Conservation (phyloP, 495 filamentous ascomycete genomes). For the Saxophila tyrrhenica region DNA sequence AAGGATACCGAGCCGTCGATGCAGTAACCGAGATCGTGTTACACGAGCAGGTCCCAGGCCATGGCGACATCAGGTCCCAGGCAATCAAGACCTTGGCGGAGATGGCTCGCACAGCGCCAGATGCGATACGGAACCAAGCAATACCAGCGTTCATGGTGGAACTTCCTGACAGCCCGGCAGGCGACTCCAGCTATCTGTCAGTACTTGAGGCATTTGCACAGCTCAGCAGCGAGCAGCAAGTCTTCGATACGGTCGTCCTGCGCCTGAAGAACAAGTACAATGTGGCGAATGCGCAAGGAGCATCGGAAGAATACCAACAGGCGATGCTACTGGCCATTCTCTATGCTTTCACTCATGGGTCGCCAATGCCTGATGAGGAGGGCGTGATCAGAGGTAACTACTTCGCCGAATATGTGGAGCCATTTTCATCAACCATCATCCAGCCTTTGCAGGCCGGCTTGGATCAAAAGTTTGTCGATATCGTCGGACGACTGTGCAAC, state of each 20-base stretch:
- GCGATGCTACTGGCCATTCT: constrained; percentile 54
- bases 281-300: constrained; percentile 41
- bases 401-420: constrained; percentile 49
- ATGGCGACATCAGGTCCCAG: constrained; percentile 48
- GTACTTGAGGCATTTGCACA: constrained; percentile 59
- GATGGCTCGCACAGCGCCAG: constrained; percentile 54
- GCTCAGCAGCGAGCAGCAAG: constrained; percentile 50
- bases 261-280: constrained; percentile 57
- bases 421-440: constrained; percentile 19
- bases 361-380: constrained; percentile 31
- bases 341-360: constrained; percentile 49
- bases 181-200: constrained; percentile 36
- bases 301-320: constrained; percentile 43
- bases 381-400: constrained; percentile 43
- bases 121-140: constrained; percentile 57
- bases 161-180: constrained; percentile 42
- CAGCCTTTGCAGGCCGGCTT: constrained; percentile 36
- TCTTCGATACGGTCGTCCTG: constrained; percentile 59
- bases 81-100: constrained; percentile 53
- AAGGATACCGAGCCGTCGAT: constrained; percentile 53
- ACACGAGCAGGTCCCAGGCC: constrained; percentile 44
- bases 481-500: constrained; percentile 52
- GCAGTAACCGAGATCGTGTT: constrained; percentile 56
- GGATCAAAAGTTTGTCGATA: constrained; percentile 40
- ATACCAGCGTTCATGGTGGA: constrained; percentile 64